Evolutionary conservation across 164 flowering plant species (phyloP), one percentile per base, ranked within the genome.

Genomic region (Magnolia sinica): DNA sequence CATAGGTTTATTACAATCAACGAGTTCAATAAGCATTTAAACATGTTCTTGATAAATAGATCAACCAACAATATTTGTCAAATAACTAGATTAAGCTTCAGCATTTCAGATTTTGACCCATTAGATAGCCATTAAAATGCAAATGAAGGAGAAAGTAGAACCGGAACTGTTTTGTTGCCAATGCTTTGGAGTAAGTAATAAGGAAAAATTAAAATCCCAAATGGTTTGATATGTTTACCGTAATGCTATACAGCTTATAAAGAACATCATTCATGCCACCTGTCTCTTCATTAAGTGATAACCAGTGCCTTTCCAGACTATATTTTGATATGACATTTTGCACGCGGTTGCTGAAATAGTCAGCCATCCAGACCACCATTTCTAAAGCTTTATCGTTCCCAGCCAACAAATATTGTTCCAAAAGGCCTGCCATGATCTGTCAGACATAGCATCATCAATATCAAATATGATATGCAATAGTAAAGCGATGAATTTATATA

Each of bases 221-320:
- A 72, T 23, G 52, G 58, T 71, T 37, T 14, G 18, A n/a, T 7
- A 27, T 72, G 0, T 55, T 67, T 67, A 85, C 99, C 82, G 97
- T 94, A 50, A 91, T 76, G 37, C 73, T 82, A 87, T 85, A 96
- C 24, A 96, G 77, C 74, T 71, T 85, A 77, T 96, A 96, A 74
- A 96, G 93, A 71, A 91, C 90, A 80, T 96, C 99, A 79, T 96
- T 96, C 99, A 96, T 96, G 83, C 99, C 99, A 74, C 99, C 99
- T 52, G 90, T 85, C 89, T 96, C 99, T 80, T 91, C 97, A 80
- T 94, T 94, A 45, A 91, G 87, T 14, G 95, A 89, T 37, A 0
- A 4, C 88, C 88, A 96, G 67, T 94, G 98, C 80, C 89, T 77
- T 79, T 89, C 91, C 2, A 96, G 74, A 67, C 82, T 82, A 81